These are phyloP conservation scores for Pichia paraexigua DNA, from an alignment of 805 yeast genomes.

Conservation along the genomic window DNA sequence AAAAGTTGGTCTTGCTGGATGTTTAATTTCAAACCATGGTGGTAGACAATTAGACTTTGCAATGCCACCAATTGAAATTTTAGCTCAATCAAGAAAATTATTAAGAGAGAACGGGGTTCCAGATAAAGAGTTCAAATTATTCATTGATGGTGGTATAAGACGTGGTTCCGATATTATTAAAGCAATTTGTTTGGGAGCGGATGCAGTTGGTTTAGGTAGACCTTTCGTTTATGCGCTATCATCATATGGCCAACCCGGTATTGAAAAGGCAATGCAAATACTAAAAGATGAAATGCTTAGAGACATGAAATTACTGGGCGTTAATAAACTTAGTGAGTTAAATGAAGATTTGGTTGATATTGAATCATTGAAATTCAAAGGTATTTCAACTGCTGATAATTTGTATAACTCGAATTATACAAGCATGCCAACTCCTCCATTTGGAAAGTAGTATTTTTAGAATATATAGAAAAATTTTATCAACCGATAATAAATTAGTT, in stretches of 20 bases:
- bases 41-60: conserved; percentile 63
- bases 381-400: conserved; percentile 52
- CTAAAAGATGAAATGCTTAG: conserved; percentile 49
- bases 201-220: conserved; percentile 58
- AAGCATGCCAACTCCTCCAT: conserved; percentile 25
- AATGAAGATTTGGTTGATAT: conserved; percentile 31
- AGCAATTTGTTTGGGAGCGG: conserved; percentile 71
- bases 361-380: conserved; percentile 37
- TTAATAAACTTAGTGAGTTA: conserved; percentile 38
- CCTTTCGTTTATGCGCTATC: conserved; percentile 73
- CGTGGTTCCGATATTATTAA: conserved; percentile 73
- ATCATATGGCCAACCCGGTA: conserved; percentile 72
- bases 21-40: conserved; percentile 65
- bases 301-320: conserved; percentile 59
- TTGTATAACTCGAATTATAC: conserved; percentile 40
- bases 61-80: conserved; percentile 51
- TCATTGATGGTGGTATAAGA: conserved; percentile 69
- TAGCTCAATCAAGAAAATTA: conserved; percentile 45
- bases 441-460: conserved; percentile 6
- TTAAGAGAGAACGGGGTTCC: conserved; percentile 31
- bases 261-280: conserved; percentile 33
- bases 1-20: conserved; percentile 50
- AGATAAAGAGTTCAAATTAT: conserved; percentile 49
- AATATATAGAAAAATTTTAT: not conserved
- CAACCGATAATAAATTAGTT: not conserved